phyloP scores from a whole-genome alignment of 306 rosid genomes.

The Cajanus cajan region DNA sequence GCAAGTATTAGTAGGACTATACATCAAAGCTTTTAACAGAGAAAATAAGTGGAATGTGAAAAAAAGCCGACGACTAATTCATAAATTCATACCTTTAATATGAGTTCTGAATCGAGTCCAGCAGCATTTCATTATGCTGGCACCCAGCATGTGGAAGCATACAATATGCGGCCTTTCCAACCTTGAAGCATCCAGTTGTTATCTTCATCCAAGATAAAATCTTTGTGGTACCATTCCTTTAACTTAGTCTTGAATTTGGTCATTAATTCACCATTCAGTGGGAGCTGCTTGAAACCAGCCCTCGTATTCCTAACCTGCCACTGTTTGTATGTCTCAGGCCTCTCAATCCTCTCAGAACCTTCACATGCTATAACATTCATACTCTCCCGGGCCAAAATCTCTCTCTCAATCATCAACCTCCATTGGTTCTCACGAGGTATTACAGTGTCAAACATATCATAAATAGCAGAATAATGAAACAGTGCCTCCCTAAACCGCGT shows the following conservation, averaged over 20 bases:
- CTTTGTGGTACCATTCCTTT: conserved; percentile 56
- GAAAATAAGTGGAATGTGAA: neutral
- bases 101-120: neutral
- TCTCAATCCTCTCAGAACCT: conserved; percentile 67
- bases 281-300: conserved; percentile 67
- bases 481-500: conserved; percentile 76
- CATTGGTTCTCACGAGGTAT: conserved; percentile 44
- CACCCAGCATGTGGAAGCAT: conserved; percentile 75
- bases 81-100: conserved; percentile 7
- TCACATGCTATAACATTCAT: conserved; percentile 81
- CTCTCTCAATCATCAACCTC: conserved; percentile 60
- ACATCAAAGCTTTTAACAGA: neutral
- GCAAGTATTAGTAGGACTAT: neutral
- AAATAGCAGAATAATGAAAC: conserved; percentile 65
- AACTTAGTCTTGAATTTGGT: conserved; percentile 32
- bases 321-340: conserved; percentile 76
- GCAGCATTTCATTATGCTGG: conserved; percentile 38
- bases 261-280: conserved; percentile 46
- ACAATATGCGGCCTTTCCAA: conserved; percentile 76
- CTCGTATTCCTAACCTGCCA: conserved; percentile 63
- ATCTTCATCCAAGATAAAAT: conserved; percentile 64
- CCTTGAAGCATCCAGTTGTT: conserved; percentile 78
- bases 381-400: conserved; percentile 54
- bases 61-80: neutral
- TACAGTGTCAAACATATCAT: conserved; percentile 51